These are phyloP conservation scores for Eucalyptus cladocalyx DNA, from an alignment of 345 rosid genomes.

Conservation along the genomic window DNA sequence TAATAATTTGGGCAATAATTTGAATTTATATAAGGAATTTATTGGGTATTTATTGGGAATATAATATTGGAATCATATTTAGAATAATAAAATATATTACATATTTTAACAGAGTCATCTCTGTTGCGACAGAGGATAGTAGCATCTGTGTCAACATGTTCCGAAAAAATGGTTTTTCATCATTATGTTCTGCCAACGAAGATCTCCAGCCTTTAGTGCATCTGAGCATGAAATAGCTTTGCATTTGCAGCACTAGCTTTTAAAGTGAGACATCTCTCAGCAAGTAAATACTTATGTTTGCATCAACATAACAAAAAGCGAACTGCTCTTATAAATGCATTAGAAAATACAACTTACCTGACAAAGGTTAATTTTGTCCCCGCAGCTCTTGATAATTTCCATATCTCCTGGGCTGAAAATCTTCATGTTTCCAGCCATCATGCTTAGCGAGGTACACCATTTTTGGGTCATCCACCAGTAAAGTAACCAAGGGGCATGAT, in stretches of 20 bases:
- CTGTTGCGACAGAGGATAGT: background rate
- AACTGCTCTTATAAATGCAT: background rate
- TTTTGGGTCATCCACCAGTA: slow-evolving; percentile 91
- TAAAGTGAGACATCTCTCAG: background rate
- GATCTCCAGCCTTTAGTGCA: background rate
- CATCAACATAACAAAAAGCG: background rate
- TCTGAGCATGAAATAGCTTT: background rate
- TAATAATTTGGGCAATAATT: too few relatives aligned
- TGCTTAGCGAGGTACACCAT: slow-evolving; percentile 46
- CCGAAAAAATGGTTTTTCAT: background rate
- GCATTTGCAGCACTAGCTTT: background rate
- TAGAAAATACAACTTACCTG: slow-evolving; percentile 26
- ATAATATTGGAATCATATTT: too few relatives aligned
- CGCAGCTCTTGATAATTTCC: slow-evolving; percentile 12
- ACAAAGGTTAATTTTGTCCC: slow-evolving; percentile 21
- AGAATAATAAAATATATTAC: too few relatives aligned
- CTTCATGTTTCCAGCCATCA: slow-evolving; percentile 22
- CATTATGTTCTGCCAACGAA: background rate
- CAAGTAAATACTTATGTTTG: background rate
- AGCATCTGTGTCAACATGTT: background rate
- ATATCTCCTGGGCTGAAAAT: slow-evolving; percentile 31
- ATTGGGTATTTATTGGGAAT: too few relatives aligned
- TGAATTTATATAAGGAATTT: too few relatives aligned
- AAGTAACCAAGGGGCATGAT: slow-evolving; percentile 58
- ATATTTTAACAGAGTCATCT: too few relatives aligned